Evolutionary conservation across 2,329 filamentous ascomycete species (phyloP), one percentile per base, ranked within the genome.

Genomic region (Simplicillium aogashimaense): DNA sequence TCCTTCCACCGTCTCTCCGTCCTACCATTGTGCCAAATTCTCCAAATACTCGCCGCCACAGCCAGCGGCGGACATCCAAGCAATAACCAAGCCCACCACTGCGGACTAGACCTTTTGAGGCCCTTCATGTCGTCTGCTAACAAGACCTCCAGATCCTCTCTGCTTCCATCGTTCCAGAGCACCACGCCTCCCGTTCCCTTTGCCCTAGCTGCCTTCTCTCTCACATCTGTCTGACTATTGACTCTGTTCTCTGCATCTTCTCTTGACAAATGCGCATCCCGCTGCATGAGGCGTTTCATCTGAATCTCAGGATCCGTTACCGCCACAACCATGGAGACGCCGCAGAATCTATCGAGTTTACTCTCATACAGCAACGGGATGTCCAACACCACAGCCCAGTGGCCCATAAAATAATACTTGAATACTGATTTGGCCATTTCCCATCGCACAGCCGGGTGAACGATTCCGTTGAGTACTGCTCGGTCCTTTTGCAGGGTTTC

Each of bases 281-380:
- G 67, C 13, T 74, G 78, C 50, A 80, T 72, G 43, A 98, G 62
- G 42, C 92, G 69, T 54, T 74, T 65, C 75, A 95, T 90, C 69
- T 98, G 92, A 36, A 89, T 73, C 45, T 72, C 75, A 0, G 86
- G 81, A 50, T 95, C 86, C 10, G 65, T 69, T 15, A 97, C 88
- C 0, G 83, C 88, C 2, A 97, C 90, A 0, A 98, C 88, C 44
- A 95, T 64, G 13, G 94, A 83, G 0, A 79, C 81, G 4, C 88
- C 88, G 55, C 89, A 95, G 49, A 94, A 76, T 32, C 78, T 68
- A 60, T 98, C 92, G 61, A 95, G 80, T 3, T 80, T 78, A 50
- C 79, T 83, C 69, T 98, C 92, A 52, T 95, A 95, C 33, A 98
- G 71, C 40, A 98, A 67, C 38, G 92, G 92, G 8, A 98, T 81